phyloP scores from a whole-genome alignment of 331 rosid species.

The Quercus phellos region DNA sequence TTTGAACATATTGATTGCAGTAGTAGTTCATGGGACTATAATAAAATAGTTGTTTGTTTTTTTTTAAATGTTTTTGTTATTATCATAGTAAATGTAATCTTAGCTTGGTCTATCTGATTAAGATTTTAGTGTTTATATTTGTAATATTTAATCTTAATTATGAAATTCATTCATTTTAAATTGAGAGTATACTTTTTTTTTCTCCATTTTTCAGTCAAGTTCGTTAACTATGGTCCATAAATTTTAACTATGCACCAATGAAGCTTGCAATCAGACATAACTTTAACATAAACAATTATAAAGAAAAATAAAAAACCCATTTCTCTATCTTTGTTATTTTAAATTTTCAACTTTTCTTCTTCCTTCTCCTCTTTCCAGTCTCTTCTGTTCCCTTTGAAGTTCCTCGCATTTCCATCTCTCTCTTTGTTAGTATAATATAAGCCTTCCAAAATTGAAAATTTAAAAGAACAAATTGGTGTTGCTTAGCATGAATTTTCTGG shows the following conservation, averaged over 20 bases:
- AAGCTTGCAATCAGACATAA: background rate
- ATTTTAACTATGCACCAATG: background rate
- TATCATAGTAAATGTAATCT: no score
- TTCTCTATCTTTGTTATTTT: background rate
- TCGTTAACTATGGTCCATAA: no score
- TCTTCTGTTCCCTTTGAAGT: constrained; percentile 16
- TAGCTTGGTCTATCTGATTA: no score
- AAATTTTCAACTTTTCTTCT: no score
- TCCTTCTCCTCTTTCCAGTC: background rate
- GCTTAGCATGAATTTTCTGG: constrained; percentile 47
- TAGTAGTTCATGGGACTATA: background rate
- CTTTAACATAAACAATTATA: background rate
- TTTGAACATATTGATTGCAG: background rate
- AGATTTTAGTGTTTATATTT: no score
- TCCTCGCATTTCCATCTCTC: constrained; percentile 13
- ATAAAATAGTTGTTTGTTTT: no score
- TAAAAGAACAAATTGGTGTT: constrained; percentile 26
- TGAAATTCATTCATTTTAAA: no score
- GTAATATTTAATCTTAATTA: no score
- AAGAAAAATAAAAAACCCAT: constrained; percentile 17
- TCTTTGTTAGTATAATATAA: constrained; percentile 4
- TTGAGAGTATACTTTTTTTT: no score
- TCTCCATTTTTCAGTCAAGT: no score
- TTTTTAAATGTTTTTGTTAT: no score
- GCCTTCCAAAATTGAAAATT: constrained; percentile 20